Conservation (phyloP, 129 eudicot genomes). For the Lactuca saligna region DNA sequence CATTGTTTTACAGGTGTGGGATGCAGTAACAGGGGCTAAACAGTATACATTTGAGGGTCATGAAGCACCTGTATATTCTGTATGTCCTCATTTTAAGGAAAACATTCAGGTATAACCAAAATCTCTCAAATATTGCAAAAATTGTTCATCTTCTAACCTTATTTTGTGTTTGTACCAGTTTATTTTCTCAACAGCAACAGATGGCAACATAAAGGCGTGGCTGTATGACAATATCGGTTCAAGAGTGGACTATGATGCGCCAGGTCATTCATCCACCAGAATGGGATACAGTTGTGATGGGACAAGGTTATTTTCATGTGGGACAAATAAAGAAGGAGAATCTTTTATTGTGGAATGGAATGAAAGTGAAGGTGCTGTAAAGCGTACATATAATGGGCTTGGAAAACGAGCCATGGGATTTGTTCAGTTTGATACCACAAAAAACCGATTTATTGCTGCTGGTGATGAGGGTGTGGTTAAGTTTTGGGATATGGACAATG, state of each 20-base stretch:
- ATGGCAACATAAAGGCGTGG: slow-evolving; percentile 78
- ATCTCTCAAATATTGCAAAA: not conserved
- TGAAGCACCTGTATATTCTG: slow-evolving; percentile 83
- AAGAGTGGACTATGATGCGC: slow-evolving; percentile 75
- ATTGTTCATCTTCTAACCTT: not conserved
- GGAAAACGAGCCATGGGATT: slow-evolving; percentile 66
- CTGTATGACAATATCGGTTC: slow-evolving; percentile 62
- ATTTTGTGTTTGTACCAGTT: slow-evolving; percentile 39
- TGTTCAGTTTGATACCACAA: slow-evolving; percentile 80
- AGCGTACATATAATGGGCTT: slow-evolving; percentile 65
- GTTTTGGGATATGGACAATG: slow-evolving; percentile 84
- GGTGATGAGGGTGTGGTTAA: slow-evolving; percentile 71
- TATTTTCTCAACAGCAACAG: slow-evolving; percentile 67
- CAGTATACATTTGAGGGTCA: slow-evolving; percentile 75
- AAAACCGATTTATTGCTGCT: slow-evolving; percentile 68
- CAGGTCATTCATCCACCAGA: slow-evolving; percentile 64
- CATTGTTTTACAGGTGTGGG: slow-evolving; percentile 63
- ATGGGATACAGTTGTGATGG: slow-evolving; percentile 82
- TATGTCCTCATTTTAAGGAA: slow-evolving; percentile 86
- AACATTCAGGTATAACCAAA: slow-evolving; percentile 58
- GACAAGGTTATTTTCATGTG: slow-evolving; percentile 80
- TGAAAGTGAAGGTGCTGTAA: slow-evolving; percentile 83
- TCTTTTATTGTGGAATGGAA: slow-evolving; percentile 86
- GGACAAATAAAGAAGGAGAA: slow-evolving; percentile 75
- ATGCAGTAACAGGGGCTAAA: slow-evolving; percentile 71